Percentiles rank a stretch among this genome's conserved stretches.
These are phyloP conservation scores for Didymella lethalis DNA, from an alignment of 2,329 filamentous ascomycete genomes.

Conservation along the genomic window DNA sequence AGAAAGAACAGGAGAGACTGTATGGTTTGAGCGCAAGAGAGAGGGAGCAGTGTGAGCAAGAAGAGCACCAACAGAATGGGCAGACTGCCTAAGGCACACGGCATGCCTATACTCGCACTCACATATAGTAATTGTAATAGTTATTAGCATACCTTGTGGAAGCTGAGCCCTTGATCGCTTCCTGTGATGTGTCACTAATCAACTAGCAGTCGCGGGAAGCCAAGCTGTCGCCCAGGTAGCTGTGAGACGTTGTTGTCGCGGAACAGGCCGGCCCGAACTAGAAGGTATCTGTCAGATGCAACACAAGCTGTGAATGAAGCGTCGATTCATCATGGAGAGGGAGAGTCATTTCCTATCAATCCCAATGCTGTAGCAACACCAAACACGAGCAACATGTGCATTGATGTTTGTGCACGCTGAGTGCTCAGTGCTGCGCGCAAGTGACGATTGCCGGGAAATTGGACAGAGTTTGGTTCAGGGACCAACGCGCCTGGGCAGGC, in stretches of 20 bases:
- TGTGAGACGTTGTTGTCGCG: background rate
- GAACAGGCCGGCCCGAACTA: background rate
- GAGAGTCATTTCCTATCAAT: background rate
- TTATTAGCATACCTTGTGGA: no score
- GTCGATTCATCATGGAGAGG: background rate
- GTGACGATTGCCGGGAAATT: conserved; percentile 6
- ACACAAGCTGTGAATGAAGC: background rate
- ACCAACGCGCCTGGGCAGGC: conserved; percentile 11
- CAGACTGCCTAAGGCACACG: background rate
- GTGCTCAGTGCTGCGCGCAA: conserved; percentile 6
- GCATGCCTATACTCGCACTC: background rate
- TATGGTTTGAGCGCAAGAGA: background rate
- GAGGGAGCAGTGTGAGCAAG: background rate
- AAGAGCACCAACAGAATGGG: background rate
- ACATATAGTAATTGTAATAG: background rate
- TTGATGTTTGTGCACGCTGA: conserved; percentile 7
- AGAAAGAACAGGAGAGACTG: conserved; percentile 9
- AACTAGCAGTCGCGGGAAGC: background rate
- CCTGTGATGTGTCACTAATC: background rate
- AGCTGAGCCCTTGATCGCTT: background rate
- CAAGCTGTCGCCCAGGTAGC: background rate
- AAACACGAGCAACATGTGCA: conserved; percentile 1
- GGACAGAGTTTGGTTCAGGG: conserved; percentile 10
- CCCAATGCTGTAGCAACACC: background rate
- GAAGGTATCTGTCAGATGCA: background rate